Evolutionary conservation across 371 early-diverging fungal genomes (phyloP).

Genomic region (Rhizopus sp.): DNA sequence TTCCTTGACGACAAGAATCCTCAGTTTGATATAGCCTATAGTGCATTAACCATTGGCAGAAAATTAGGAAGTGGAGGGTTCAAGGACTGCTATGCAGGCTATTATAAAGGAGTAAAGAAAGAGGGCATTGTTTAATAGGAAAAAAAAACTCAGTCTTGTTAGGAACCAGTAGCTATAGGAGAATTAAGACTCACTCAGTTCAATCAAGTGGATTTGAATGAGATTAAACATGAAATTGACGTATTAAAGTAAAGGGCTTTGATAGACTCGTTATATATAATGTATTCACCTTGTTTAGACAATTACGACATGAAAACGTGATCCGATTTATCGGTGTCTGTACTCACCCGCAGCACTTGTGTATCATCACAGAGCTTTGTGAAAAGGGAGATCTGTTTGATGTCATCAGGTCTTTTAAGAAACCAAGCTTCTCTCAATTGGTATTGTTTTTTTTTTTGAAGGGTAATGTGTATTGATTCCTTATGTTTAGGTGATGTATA

Average conservation of each 20-base stretch:
- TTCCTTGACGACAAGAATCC: constrained; percentile 45
- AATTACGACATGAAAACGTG: constrained; percentile 78
- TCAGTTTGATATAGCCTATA: constrained; percentile 63
- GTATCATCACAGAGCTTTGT: constrained; percentile 78
- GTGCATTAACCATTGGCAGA: constrained; percentile 56
- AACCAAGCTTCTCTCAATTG: constrained; percentile 65
- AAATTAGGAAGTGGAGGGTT: constrained; percentile 81
- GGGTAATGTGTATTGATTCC: no score
- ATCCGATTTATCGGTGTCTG: constrained; percentile 77
- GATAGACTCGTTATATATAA: background rate
- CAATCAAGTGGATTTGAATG: constrained; percentile 67
- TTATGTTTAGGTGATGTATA: constrained; percentile 59
- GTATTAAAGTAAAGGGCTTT: constrained; percentile 66
- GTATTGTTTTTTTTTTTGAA: constrained; percentile 19
- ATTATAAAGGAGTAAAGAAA: constrained; percentile 63
- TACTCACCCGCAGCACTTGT: constrained; percentile 65
- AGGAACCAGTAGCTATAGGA: constrained; percentile 76
- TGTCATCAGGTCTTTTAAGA: constrained; percentile 66
- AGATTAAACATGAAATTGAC: constrained; percentile 77
- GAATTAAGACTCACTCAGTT: constrained; percentile 68
- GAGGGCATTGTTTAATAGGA: background rate
- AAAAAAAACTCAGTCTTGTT: background rate
- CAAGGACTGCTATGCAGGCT: constrained; percentile 76
- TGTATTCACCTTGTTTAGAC: constrained; percentile 35
- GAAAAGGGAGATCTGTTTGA: constrained; percentile 78